phyloP scores from a whole-genome alignment of 345 rosid species.

The Balakata baccata region DNA sequence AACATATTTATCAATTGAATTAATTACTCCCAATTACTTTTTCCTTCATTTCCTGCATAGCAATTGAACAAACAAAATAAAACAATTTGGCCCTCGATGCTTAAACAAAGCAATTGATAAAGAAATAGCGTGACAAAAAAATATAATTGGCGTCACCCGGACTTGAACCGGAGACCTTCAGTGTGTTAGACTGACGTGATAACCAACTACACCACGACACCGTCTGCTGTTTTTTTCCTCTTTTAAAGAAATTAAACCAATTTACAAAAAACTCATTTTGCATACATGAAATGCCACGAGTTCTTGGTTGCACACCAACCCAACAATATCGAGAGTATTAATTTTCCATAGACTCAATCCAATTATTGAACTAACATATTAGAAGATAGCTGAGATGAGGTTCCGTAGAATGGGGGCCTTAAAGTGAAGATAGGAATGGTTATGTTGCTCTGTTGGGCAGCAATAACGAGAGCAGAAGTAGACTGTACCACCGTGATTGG shows the following conservation, averaged over 20 bases:
- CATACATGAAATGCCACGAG: conserved; percentile 23
- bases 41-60: too few species aligned
- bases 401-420: neutral
- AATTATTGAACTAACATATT: neutral
- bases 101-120: too few species aligned
- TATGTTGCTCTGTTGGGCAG: conserved; percentile 15
- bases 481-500: conserved; percentile 55
- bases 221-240: conserved; percentile 1
- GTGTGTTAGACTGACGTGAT: conserved; percentile 98
- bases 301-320: conserved; percentile 29
- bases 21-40: too few species aligned
- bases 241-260: too few species aligned
- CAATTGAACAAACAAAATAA: too few species aligned
- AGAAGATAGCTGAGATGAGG: neutral
- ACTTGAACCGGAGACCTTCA: conserved; percentile 90
- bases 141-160: conserved; percentile 67
- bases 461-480: conserved; percentile 19
- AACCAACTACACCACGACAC: conserved; percentile 99
- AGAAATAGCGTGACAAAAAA: neutral
- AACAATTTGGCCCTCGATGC: too few species aligned
- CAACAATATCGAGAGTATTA: conserved; percentile 11
- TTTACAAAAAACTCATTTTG: conserved; percentile 13
- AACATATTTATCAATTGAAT: too few species aligned
- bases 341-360: neutral
- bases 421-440: neutral